Base-by-base conservation (phyloP, 345 rosid genomes). In the Limnanthes douglasii region DNA sequence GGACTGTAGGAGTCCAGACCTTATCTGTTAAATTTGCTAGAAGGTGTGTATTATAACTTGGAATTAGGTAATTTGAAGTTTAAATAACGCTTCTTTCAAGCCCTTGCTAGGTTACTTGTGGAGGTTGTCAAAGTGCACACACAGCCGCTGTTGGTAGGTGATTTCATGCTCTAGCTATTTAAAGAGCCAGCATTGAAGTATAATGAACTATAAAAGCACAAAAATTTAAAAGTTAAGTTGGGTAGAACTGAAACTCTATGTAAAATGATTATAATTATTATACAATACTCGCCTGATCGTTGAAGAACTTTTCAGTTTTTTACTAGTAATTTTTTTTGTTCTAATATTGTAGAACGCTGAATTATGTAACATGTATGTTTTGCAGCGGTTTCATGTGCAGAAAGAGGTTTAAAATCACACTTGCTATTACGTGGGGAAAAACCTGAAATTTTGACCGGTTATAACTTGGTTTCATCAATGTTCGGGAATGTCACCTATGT, bases 101-200 rank as follows among this genome's bases (percentile, higher is more conserved):
- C 42, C 49, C 66, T 65, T 41, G 68, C 45, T 66, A 83, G 97
- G 90, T 83, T 59, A 79, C 93, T 8, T 88, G 95, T 51, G 95
- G 95, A 45, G 95, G 94, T 43, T 76, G 90, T 63, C 97, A 79
- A 70, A 88, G 93, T 34, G 93, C 93, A 9, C 90, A 88, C 46
- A 58, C 97, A 49, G 78, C 86, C 40, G 86, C 86, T 39, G 81
- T 74, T 56, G 93, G 97, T 67, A 61, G 60, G 67, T 58, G 21
- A 25, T 18, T 24, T 45, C 24, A 29, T 41, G 15, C 31, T 31
- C 15, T 13, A 28, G 18, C 18, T 10, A n/a, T n/a, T n/a, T n/a
- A n/a, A n/a, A n/a, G n/a, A n/a, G n/a, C n/a, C n/a, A n/a, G n/a
- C n/a, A n/a, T n/a, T n/a, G n/a, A n/a, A n/a, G n/a, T n/a, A n/a